A percentile compares a stretch with the other conserved stretches of the same genome.
These are phyloP conservation scores for Dactylellina sp. DNA, from an alignment of 2,329 filamentous ascomycete genomes.

Conservation along the genomic window DNA sequence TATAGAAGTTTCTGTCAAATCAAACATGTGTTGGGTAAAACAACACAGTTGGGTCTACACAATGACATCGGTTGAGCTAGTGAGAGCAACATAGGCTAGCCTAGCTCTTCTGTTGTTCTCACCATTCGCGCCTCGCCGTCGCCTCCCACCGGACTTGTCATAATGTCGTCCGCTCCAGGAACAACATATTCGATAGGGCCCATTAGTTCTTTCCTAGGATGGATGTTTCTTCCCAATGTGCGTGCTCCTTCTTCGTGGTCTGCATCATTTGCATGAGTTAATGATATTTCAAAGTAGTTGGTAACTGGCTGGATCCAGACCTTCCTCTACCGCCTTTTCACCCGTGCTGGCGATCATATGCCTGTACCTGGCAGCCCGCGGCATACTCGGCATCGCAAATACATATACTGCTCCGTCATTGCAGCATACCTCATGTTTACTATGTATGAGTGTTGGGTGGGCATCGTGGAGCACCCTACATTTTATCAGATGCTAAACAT, in stretches of 20 bases:
- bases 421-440: constrained; percentile 75
- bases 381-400: constrained; percentile 78
- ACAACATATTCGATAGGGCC: constrained; percentile 33
- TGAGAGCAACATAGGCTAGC: neutral
- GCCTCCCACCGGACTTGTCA: neutral
- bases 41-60: constrained; percentile 22
- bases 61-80: too few species aligned
- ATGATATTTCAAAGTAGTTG: constrained; percentile 68
- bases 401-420: constrained; percentile 86
- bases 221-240: constrained; percentile 52
- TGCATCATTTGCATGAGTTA: neutral
- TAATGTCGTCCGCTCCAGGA: constrained; percentile 22
- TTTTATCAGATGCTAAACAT: constrained; percentile 85
- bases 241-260: neutral
- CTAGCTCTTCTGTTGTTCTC: too few species aligned
- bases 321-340: constrained; percentile 86
- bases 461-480: constrained; percentile 76
- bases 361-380: constrained; percentile 77
- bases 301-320: constrained; percentile 81
- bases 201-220: constrained; percentile 50
- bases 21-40: constrained; percentile 29
- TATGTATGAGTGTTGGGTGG: constrained; percentile 89
- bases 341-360: constrained; percentile 87
- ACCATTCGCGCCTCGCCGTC: neutral
- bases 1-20: neutral